phyloP scores from a whole-genome alignment of 345 rosid species.

The Physaria fendleri region DNA sequence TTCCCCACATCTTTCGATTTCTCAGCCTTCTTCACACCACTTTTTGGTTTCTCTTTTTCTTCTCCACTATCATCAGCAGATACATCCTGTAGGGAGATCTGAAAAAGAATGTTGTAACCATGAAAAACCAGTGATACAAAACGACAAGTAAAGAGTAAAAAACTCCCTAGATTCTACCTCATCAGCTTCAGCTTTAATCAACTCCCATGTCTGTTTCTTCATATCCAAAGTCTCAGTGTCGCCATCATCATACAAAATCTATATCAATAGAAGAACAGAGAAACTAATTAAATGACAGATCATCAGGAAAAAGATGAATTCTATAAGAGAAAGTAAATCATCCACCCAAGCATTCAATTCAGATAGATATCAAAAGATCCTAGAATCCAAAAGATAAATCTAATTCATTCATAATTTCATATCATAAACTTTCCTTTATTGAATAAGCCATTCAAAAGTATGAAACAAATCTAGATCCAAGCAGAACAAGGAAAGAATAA shows the following conservation, averaged over 20 bases:
- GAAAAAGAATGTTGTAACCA: not conserved
- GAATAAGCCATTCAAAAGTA: not conserved
- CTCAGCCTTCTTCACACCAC: not conserved
- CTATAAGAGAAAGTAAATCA: not conserved
- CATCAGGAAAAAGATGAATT: not conserved
- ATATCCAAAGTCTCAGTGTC: not conserved
- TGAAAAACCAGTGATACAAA: not conserved
- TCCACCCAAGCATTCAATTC: not conserved
- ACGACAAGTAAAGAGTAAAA: not conserved
- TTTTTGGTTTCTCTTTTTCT: not conserved
- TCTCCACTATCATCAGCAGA: not conserved
- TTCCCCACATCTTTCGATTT: not conserved
- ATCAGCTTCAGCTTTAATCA: not conserved
- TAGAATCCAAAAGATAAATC: not conserved
- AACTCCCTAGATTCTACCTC: conserved; percentile 1
- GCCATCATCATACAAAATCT: conserved; percentile 24
- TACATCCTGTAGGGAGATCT: not conserved
- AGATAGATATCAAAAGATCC: not conserved
- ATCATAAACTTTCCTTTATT: not conserved
- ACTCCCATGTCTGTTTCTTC: conserved; percentile 13
- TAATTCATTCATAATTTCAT: not conserved
- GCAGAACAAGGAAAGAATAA: not conserved
- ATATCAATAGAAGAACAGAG: not conserved
- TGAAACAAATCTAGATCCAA: not conserved
- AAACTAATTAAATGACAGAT: not conserved